These are phyloP conservation scores for Microcyclospora tardicrescens DNA, from an alignment of 2,329 filamentous ascomycete species.

Conservation along the genomic window DNA sequence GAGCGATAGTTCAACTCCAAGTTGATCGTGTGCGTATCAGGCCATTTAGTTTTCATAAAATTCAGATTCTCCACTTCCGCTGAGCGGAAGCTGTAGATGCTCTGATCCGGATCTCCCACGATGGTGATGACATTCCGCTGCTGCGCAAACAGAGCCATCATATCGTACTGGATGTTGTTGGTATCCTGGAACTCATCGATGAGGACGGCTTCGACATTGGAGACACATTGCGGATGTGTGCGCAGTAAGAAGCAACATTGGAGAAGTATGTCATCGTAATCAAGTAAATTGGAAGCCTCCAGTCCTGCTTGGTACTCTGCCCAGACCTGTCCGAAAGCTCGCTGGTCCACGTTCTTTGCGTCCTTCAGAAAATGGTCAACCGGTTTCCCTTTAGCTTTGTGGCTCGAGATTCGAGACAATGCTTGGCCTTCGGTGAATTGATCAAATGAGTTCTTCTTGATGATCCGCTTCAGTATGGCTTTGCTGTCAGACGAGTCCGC, in stretches of 20 bases:
- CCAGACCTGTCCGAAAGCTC: slow-evolving; percentile 56
- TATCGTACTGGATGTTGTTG: slow-evolving; percentile 84
- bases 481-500: slow-evolving; percentile 72
- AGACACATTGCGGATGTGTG: slow-evolving; percentile 63
- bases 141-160: slow-evolving; percentile 80
- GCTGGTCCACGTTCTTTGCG: slow-evolving; percentile 39
- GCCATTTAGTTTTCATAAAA: slow-evolving; percentile 63
- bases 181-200: slow-evolving; percentile 98
- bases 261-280: slow-evolving; percentile 87
- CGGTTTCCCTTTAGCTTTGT: slow-evolving; percentile 45
- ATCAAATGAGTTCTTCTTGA: slow-evolving; percentile 53
- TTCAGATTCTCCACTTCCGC: slow-evolving; percentile 83
- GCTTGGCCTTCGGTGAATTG: slow-evolving; percentile 49
- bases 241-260: slow-evolving; percentile 69
- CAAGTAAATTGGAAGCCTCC: slow-evolving; percentile 64
- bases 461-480: slow-evolving; percentile 68
- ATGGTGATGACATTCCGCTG: slow-evolving; percentile 67
- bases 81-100: slow-evolving; percentile 91
- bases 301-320: slow-evolving; percentile 67
- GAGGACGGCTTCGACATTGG: slow-evolving; percentile 78
- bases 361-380: slow-evolving; percentile 33
- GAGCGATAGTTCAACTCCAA: slow-evolving; percentile 93
- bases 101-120: slow-evolving; percentile 93
- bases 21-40: slow-evolving; percentile 66
- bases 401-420: slow-evolving; percentile 58